These are phyloP conservation scores for Geotrichum restrictum DNA, from an alignment of 1,139 yeast genomes.

Conservation along the genomic window DNA sequence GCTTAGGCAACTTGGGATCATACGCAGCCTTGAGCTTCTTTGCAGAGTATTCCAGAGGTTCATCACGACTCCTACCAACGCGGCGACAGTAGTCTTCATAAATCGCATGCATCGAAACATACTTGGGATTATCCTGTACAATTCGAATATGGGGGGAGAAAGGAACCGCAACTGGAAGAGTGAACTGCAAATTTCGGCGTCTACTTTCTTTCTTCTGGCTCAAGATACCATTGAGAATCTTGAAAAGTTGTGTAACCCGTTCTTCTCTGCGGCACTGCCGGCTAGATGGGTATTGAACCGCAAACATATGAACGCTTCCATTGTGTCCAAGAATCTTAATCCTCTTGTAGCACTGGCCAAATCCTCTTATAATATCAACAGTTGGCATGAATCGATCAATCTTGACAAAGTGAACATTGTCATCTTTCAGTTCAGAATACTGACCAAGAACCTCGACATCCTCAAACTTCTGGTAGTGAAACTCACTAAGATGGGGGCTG, in stretches of 20 bases:
- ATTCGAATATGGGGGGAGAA: conserved; percentile 92
- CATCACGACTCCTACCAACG: conserved; percentile 75
- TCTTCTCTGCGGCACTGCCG: conserved; percentile 97
- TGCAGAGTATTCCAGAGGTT: conserved; percentile 80
- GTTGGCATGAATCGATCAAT: conserved; percentile 90
- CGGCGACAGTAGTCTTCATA: conserved; percentile 84
- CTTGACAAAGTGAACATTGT: conserved; percentile 81
- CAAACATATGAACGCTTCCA: conserved; percentile 86
- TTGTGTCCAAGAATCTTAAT: conserved; percentile 89
- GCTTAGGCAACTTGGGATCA: conserved; percentile 88
- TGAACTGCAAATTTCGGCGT: conserved; percentile 77
- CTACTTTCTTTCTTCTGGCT: conserved; percentile 82
- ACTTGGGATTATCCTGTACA: conserved; percentile 75
- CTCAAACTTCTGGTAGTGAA: conserved; percentile 97
- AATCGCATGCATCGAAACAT: conserved; percentile 75
- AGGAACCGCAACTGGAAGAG: conserved; percentile 89
- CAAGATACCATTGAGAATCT: conserved; percentile 78
- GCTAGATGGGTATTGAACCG: conserved; percentile 97
- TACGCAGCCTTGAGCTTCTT: conserved; percentile 88
- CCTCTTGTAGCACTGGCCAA: conserved; percentile 88
- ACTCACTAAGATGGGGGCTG: conserved; percentile 92
- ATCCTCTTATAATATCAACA: conserved; percentile 82
- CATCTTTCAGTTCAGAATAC: conserved; percentile 69
- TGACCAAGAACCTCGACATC: conserved; percentile 98
- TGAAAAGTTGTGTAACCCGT: conserved; percentile 82